phyloP scores from a whole-genome alignment of 2,329 filamentous ascomycete genomes.

The Diaporthe australafricana region DNA sequence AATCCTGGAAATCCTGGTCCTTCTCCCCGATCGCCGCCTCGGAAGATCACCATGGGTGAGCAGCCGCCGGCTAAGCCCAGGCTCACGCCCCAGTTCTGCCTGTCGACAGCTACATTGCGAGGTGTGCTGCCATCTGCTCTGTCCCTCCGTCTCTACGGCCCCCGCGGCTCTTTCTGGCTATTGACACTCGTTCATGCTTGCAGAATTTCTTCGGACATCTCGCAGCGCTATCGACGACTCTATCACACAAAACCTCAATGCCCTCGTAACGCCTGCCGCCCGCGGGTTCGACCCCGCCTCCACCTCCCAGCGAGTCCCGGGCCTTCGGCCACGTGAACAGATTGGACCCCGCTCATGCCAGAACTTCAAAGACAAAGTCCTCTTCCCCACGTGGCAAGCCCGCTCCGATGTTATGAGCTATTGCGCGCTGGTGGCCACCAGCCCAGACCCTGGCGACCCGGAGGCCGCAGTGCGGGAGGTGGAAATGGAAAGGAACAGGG shows the following conservation, averaged over 20 bases:
- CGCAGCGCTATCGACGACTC: slow-evolving; percentile 90
- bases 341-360: slow-evolving; percentile 75
- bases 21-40: not conserved
- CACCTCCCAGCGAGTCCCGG: slow-evolving; percentile 72
- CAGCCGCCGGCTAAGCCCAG: slow-evolving; percentile 58
- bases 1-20: slow-evolving; percentile 36
- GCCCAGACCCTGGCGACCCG: slow-evolving; percentile 88
- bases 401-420: slow-evolving; percentile 88
- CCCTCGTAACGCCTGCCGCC: slow-evolving; percentile 80
- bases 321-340: slow-evolving; percentile 57
- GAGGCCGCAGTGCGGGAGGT: slow-evolving; percentile 76
- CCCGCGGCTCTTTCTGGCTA: not conserved
- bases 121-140: slow-evolving; percentile 58
- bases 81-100: slow-evolving; percentile 82
- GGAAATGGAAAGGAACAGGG: slow-evolving; percentile 76
- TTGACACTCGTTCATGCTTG: slow-evolving; percentile 34
- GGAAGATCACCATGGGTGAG: slow-evolving; percentile 57
- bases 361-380: slow-evolving; percentile 78
- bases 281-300: slow-evolving; percentile 83
- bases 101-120: slow-evolving; percentile 75
- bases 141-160: not conserved
- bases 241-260: slow-evolving; percentile 93
- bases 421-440: slow-evolving; percentile 88
- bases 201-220: slow-evolving; percentile 92
- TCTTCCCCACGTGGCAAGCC: slow-evolving; percentile 91